Conservation (phyloP, 345 rosid genomes). For the Acer negundo region DNA sequence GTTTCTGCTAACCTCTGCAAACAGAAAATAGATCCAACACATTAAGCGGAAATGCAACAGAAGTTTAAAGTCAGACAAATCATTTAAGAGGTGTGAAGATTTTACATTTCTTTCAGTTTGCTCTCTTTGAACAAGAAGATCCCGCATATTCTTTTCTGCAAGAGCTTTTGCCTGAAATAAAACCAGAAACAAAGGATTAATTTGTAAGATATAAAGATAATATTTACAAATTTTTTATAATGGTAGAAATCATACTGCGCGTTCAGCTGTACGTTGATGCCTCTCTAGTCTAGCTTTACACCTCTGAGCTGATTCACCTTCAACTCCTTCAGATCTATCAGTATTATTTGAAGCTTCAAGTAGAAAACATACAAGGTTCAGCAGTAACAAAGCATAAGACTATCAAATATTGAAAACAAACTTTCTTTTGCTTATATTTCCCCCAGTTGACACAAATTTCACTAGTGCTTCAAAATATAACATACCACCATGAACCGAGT, state of each 20-base stretch:
- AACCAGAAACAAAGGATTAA: conserved; percentile 12
- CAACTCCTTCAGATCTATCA: conserved; percentile 52
- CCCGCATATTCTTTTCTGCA: conserved; percentile 94
- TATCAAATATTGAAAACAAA: conserved; percentile 3
- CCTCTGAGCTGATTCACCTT: conserved; percentile 93
- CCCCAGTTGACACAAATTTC: conserved; percentile 2
- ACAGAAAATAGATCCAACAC: conserved; percentile 20
- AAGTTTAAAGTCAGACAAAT: conserved; percentile 14
- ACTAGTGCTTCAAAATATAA: neutral
- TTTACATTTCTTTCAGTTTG: conserved; percentile 86
- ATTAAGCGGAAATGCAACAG: conserved; percentile 14
- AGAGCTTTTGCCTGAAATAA: conserved; percentile 87
- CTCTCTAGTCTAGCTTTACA: conserved; percentile 93
- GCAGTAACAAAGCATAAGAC: conserved; percentile 9
- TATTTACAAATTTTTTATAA: neutral
- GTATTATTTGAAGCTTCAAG: conserved; percentile 30
- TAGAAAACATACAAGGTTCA: conserved; percentile 16
- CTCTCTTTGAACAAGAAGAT: conserved; percentile 85
- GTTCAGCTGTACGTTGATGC: conserved; percentile 89
- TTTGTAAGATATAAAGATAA: conserved; percentile 1
- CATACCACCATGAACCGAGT: conserved; percentile 51
- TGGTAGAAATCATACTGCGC: conserved; percentile 53
- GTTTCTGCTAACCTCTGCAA: conserved; percentile 87
- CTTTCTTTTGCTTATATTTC: neutral
- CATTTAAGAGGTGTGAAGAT: conserved; percentile 6